Evolutionary conservation across 306 rosid genomes (phyloP), one percentile per base, ranked within the genome.

Genomic region (Canavalia gladiata): DNA sequence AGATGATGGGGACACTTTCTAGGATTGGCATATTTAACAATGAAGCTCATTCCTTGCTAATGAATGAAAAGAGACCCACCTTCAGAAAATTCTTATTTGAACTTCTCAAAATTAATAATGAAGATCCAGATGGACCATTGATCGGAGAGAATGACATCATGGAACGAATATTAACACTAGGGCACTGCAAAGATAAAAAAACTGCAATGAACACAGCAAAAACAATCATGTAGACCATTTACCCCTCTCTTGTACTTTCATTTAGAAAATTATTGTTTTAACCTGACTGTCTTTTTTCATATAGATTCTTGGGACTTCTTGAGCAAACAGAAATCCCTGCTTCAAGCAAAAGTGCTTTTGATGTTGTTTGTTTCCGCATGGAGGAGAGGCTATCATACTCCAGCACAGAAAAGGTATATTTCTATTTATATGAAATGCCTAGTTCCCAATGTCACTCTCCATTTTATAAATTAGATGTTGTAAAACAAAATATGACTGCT

Each of bases 281-380:
- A 87, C 39, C 4, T 35, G 54, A 70, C 9, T 37, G 5, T 56
- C 46, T 47, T 56, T 68, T 34, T 74, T 78, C 77, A 50, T 51
- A 62, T 60, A 95, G 99, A 86, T 90, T 89, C 78, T 89, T 95
- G 90, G 99, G 99, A 57, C 88, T 93, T 80, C 80, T 85, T 13
- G 99, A 89, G 78, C 81, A 88, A 72, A 86, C 80, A 68, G 92
- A 90, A 83, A 87, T 95, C 68, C 98, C 98, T 59, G 72, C 65
- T 79, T 90, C 96, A 69, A 91, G 98, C 87, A 83, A 76, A 89
- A 90, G 94, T 80, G 93, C 97, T 74, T 93, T 95, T 85, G 94
- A 91, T 42, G 93, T 90, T 75, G 73, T 79, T 18, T 93, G 99
- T 86, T 84, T 72, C 50, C 88, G 91, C 45, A 95, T 95, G 99